These are phyloP conservation scores for Moringa oleifera DNA, from an alignment of 345 rosid species.

Conservation along the genomic window DNA sequence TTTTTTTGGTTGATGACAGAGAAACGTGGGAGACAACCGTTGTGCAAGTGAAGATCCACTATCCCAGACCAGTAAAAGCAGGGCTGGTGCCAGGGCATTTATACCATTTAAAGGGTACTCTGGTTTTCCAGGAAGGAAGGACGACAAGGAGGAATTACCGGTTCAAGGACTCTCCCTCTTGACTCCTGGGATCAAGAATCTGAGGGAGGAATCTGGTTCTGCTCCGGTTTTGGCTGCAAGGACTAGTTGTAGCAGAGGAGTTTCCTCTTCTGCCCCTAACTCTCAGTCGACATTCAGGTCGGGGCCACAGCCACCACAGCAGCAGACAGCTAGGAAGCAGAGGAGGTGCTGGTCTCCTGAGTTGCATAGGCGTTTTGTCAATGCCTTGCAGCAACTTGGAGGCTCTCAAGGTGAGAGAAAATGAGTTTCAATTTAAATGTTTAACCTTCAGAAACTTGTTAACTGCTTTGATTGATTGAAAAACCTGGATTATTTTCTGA, in stretches of 20 bases:
- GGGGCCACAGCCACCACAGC: conserved; percentile 37
- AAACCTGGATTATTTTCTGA: no score
- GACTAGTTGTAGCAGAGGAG: conserved; percentile 32
- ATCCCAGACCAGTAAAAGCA: conserved; percentile 29
- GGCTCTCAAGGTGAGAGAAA: conserved; percentile 64
- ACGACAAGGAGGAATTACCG: conserved; percentile 28
- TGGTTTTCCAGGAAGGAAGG: conserved; percentile 22
- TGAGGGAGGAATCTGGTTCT: conserved; percentile 51
- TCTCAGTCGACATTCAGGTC: conserved; percentile 28
- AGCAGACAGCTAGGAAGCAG: conserved; percentile 67
- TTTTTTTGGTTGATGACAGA: conserved; percentile 29
- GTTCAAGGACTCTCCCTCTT: conserved; percentile 45
- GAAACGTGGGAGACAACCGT: conserved; percentile 24
- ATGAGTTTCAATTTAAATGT: neutral
- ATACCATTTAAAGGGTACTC: conserved; percentile 34
- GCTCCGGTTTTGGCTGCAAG: no score
- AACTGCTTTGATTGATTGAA: neutral
- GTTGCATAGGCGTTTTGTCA: conserved; percentile 75
- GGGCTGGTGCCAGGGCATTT: conserved; percentile 28
- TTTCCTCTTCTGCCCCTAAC: conserved; percentile 34
- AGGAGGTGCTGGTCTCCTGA: conserved; percentile 97
- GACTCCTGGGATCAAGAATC: conserved; percentile 44
- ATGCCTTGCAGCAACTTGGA: conserved; percentile 84
- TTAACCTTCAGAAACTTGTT: no score
- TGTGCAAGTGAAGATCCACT: conserved; percentile 13